These are phyloP conservation scores for Naganishia antarctica DNA, from an alignment of 768 basidiomycete genomes.

Conservation along the genomic window DNA sequence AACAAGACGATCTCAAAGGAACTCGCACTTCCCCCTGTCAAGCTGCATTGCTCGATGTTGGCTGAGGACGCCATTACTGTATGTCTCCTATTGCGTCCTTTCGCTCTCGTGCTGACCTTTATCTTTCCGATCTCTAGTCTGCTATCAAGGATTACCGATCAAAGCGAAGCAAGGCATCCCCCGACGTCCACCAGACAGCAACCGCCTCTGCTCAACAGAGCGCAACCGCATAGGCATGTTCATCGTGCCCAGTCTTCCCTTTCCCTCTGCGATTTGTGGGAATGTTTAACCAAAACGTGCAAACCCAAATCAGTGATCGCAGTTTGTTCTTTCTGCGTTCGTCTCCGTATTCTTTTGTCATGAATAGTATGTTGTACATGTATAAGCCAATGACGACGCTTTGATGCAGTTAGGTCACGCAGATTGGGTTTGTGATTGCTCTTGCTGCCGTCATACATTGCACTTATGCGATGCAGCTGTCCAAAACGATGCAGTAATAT, in stretches of 20 bases:
- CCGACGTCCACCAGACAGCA: background rate
- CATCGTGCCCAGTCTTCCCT: no score
- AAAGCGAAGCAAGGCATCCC: conserved; percentile 59
- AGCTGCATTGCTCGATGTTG: conserved; percentile 67
- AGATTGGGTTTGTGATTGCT: no score
- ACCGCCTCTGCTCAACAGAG: conserved; percentile 11
- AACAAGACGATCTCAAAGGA: conserved; percentile 99
- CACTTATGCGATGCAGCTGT: no score
- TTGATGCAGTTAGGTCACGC: no score
- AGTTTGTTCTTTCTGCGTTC: background rate
- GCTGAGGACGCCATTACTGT: conserved; percentile 86
- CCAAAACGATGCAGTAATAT: background rate
- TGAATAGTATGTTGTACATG: conserved; percentile 10
- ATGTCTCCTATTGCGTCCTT: conserved; percentile 40
- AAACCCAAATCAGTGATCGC: conserved; percentile 9
- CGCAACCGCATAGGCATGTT: background rate
- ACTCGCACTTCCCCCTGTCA: conserved; percentile 84
- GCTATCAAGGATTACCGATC: conserved; percentile 92
- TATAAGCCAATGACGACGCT: background rate
- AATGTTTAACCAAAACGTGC: background rate
- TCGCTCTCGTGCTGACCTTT: background rate
- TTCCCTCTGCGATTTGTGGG: no score
- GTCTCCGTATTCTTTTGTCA: background rate
- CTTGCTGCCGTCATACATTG: no score
- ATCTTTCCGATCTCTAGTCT: conserved; percentile 54